These are phyloP conservation scores for Colletotrichum gloeosporioides DNA, from an alignment of 2,329 filamentous ascomycete species.

Conservation along the genomic window DNA sequence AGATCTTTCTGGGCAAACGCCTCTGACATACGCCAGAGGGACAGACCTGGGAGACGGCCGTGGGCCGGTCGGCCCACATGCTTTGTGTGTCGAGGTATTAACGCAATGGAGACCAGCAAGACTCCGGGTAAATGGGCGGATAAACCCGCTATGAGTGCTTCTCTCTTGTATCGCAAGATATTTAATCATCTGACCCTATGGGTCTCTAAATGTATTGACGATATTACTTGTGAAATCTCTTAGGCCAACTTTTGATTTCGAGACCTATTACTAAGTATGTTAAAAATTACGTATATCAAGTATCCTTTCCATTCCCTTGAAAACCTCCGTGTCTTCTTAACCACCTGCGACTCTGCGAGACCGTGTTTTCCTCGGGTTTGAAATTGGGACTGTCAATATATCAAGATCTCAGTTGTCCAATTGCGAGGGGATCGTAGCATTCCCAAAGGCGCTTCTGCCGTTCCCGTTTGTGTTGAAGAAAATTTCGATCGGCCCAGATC, in stretches of 20 bases:
- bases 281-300: rapidly evolving
- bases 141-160: neutral
- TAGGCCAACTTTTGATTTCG: neutral
- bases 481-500: neutral
- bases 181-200: no score
- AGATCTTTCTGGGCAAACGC: neutral
- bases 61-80: neutral
- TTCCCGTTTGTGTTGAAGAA: neutral
- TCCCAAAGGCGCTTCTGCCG: neutral
- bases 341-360: neutral
- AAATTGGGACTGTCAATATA: neutral
- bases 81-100: neutral
- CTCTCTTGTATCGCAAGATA: neutral
- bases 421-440: neutral
- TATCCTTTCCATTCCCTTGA: neutral
- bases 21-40: neutral
- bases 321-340: neutral
- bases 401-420: neutral
- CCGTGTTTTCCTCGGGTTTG: neutral
- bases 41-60: neutral
- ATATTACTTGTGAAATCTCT: neutral
- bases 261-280: neutral
- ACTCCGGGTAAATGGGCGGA: neutral
- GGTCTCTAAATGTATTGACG: neutral
- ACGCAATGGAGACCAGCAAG: neutral